A percentile compares a stretch with the other conserved stretches of the same genome.
Conservation (phyloP, 1,139 yeast genomes). For the Sugiyamaella pinicola region DNA sequence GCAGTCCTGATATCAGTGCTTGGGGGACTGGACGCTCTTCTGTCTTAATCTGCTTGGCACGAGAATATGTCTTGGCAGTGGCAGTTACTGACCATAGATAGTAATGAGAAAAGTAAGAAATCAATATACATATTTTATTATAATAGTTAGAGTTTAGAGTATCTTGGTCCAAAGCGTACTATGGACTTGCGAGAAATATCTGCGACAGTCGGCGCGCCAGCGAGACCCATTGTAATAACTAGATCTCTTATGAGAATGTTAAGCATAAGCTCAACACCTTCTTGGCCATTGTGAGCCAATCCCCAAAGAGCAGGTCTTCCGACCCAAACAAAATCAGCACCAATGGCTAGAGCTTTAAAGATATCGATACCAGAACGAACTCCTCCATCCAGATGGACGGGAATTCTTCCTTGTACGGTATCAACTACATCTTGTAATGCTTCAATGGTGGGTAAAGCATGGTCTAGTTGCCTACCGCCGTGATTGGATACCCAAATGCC, state of each 20-base stretch:
- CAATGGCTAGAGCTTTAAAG: conserved; percentile 63
- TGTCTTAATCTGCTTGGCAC: too few relatives aligned
- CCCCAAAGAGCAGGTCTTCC: conserved; percentile 69
- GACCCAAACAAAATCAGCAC: conserved; percentile 68
- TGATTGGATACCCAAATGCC: conserved; percentile 66
- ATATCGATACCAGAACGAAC: conserved; percentile 64
- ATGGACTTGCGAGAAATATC: conserved; percentile 29
- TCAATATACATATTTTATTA: background rate
- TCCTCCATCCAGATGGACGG: conserved; percentile 66
- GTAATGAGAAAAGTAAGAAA: background rate
- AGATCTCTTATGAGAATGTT: conserved; percentile 38
- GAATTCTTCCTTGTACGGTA: conserved; percentile 50
- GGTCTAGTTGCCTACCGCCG: conserved; percentile 68
- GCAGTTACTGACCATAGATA: background rate
- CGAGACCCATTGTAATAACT: conserved; percentile 36
- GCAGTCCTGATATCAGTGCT: too few relatives aligned
- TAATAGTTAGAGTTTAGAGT: conserved; percentile 24
- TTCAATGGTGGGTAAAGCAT: conserved; percentile 60
- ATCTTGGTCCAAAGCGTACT: conserved; percentile 31
- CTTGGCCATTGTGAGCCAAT: conserved; percentile 64
- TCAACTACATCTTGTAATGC: conserved; percentile 61
- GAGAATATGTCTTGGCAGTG: too few relatives aligned
- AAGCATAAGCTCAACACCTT: conserved; percentile 50
- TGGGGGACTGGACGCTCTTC: too few relatives aligned
- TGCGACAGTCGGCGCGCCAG: conserved; percentile 30